Evolutionary conservation across 2,329 filamentous ascomycete genomes (phyloP), one percentile per base, ranked within the genome.

Genomic region (Talaromyces sp.): DNA sequence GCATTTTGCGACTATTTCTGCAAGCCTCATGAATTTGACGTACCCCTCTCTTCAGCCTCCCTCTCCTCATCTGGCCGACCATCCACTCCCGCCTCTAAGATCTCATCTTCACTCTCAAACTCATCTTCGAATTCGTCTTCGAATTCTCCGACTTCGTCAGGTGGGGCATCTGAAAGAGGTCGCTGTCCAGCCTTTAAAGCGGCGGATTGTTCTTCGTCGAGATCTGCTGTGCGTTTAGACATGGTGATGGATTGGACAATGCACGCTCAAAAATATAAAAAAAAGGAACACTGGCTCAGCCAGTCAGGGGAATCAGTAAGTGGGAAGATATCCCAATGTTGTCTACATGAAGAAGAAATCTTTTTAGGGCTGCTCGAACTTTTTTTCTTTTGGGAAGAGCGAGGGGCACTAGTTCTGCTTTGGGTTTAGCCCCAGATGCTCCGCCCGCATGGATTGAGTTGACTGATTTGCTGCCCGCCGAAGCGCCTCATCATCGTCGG

Each of bases 1-100:
- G 22, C 49, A 13, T 45, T 59, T 40, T 45, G 22, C 27, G 56
- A n/a, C 22, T 13, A 13, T 45, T 43, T 27, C n/a, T 27, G 31
- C 29, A 25, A 58, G 10, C 13, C 45, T 29, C 15, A 17, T n/a
- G 13, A 45, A 27, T 19, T 34, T 22, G 65, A 75, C 81, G 61
- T 78, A 88, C 88, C 86, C 75, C 85, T 89, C 76, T 88, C 93
- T 70, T 97, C 93, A 7, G 91, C 92, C 75, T 98, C 94, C 49
- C 93, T 84, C 84, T 98, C 94, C 7, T 91, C 92, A 78, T 98
- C 94, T 34, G 94, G 94, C 69, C 93, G 83, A 19, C 94, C 94
- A 76, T 97, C 94, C 13, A 97, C 93, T 68, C 94, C 94, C 4
- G 95, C 94, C 80, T 98, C 94, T 67, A 97, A 81, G 61, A 98